Base-by-base conservation (phyloP, 139 green algal species). In the Chlamydomonas urium region DNA sequence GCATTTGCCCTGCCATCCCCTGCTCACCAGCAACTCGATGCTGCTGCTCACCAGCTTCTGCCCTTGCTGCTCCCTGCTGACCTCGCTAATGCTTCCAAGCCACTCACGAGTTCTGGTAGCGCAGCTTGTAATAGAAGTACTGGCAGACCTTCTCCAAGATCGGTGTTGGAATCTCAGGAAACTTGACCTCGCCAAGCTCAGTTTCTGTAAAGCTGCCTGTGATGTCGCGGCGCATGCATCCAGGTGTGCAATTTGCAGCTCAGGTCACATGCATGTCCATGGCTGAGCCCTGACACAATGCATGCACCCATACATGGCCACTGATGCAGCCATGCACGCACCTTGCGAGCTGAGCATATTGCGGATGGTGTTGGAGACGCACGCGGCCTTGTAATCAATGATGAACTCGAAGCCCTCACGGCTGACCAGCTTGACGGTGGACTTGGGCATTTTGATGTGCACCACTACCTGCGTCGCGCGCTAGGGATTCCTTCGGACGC, bases 41-140 rank as follows among this genome's bases (percentile, higher is more conserved):
- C n/a, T n/a, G n/a, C n/a, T n/a, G n/a, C n/a, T n/a, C n/a, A n/a
- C n/a, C n/a, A n/a, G n/a, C n/a, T n/a, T n/a, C n/a, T n/a, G n/a
- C n/a, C n/a, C n/a, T n/a, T n/a, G n/a, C n/a, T n/a, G n/a, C n/a
- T n/a, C n/a, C n/a, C n/a, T n/a, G n/a, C n/a, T n/a, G n/a, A n/a
- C n/a, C n/a, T n/a, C n/a, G n/a, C n/a, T n/a, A n/a, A n/a, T n/a
- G n/a, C n/a, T n/a, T n/a, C n/a, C n/a, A n/a, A n/a, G n/a, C 42
- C 14, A 71, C 84, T 84, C 68, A 90, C 86, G 84, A 82, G 77
- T 97, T 94, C 42, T 91, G 88, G 75, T 96, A 91, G 1, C 83
- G 82, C 38, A 97, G 85, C 84, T 98, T 99, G 86, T 97, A 99
- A 76, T 99, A 97, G 38, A 97, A 98, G 84, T 98, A 99, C 74